These are phyloP conservation scores for Cochlearia excelsa DNA, from an alignment of 345 rosid species.

Conservation along the genomic window DNA sequence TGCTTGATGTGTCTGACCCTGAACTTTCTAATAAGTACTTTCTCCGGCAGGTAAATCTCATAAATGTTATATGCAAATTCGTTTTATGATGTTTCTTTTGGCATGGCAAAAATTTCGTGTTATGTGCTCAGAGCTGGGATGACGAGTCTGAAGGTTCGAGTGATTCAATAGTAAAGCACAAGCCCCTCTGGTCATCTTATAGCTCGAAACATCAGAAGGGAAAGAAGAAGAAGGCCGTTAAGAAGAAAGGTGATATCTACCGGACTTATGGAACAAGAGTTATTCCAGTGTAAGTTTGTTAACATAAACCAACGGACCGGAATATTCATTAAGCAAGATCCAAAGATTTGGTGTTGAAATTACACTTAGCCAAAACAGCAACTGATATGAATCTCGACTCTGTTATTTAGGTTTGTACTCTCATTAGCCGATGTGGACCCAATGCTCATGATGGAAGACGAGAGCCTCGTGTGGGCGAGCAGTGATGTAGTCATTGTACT, in stretches of 20 bases:
- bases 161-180: slow-evolving; percentile 88
- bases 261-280: slow-evolving; percentile 97
- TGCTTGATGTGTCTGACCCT: slow-evolving; percentile 94
- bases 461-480: slow-evolving; percentile 95
- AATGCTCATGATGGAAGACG: slow-evolving; percentile 93
- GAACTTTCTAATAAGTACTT: slow-evolving; percentile 86
- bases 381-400: slow-evolving; percentile 6
- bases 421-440: slow-evolving; percentile 95
- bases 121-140: slow-evolving; percentile 66
- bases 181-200: slow-evolving; percentile 88
- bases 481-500: slow-evolving; percentile 92
- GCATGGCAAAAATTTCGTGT: slow-evolving; percentile 25
- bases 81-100: not conserved
- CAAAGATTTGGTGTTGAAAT: slow-evolving; percentile 2
- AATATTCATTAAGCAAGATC: slow-evolving; percentile 1
- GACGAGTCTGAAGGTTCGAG: slow-evolving; percentile 65
- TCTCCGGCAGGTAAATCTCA: slow-evolving; percentile 72
- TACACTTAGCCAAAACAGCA: slow-evolving; percentile 5
- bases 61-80: not conserved
- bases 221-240: slow-evolving; percentile 55
- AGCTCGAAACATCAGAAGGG: slow-evolving; percentile 47
- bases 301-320: slow-evolving; percentile 2
- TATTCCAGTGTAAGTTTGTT: slow-evolving; percentile 85
- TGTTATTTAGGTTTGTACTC: slow-evolving; percentile 72
- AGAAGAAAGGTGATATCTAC: slow-evolving; percentile 70